Evolutionary conservation across 2,329 filamentous ascomycete species (phyloP).

Genomic region (Metarhizium sp.): DNA sequence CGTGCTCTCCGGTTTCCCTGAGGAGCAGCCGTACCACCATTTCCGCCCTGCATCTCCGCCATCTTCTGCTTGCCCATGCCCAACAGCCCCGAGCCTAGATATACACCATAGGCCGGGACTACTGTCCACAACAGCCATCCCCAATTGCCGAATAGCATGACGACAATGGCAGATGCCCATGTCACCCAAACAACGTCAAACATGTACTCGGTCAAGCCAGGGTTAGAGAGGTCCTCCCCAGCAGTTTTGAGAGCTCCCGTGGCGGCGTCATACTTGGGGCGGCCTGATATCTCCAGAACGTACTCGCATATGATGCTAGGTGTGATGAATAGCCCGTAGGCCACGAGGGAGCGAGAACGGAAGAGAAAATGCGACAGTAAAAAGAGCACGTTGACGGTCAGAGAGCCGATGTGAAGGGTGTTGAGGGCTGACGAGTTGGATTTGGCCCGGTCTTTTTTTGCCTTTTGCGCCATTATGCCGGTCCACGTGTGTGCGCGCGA

Average conservation of each 20-base stretch:
- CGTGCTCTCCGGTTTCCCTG: conserved; percentile 45
- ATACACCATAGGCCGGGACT: conserved; percentile 46
- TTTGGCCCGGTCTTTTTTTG: conserved; percentile 59
- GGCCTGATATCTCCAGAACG: conserved; percentile 74
- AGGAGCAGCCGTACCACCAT: conserved; percentile 21
- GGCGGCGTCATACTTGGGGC: conserved; percentile 60
- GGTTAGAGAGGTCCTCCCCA: conserved; percentile 80
- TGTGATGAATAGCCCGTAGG: conserved; percentile 63
- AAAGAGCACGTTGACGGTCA: conserved; percentile 64
- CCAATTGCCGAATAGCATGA: conserved; percentile 71
- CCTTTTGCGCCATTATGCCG: conserved; percentile 49
- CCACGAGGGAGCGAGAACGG: conserved; percentile 51
- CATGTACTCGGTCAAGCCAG: conserved; percentile 93
- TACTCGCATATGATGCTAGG: conserved; percentile 75
- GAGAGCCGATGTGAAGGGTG: conserved; percentile 70
- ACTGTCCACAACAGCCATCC: conserved; percentile 49
- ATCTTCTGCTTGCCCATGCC: conserved; percentile 43
- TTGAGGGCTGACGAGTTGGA: conserved; percentile 70
- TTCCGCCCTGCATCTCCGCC: conserved; percentile 34
- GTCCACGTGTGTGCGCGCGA: not conserved
- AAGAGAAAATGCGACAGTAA: conserved; percentile 62
- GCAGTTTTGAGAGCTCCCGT: conserved; percentile 60
- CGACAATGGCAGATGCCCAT: conserved; percentile 67
- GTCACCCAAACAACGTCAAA: conserved; percentile 96
- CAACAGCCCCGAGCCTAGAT: conserved; percentile 44